Evolutionary conservation across 345 rosid species (phyloP), one percentile per base, ranked within the genome.

Genomic region (Gossypium herbaceum): DNA sequence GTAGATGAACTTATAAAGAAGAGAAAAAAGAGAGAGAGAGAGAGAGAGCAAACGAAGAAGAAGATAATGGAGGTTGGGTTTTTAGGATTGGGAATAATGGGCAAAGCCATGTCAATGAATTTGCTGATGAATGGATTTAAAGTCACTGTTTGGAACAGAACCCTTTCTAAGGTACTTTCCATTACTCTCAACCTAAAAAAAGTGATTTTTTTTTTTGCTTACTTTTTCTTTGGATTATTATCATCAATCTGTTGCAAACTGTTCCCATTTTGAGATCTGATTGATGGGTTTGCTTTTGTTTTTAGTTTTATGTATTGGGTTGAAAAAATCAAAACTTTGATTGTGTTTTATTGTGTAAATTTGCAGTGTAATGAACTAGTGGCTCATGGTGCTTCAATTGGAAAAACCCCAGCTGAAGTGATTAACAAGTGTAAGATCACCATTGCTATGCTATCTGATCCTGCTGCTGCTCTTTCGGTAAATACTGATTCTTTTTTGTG

Each of bases 71-170:
- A 94, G 75, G 86, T 94, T 9, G 98, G 98, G 44, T 91, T 94
- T 82, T 81, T 94, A 80, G 98, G 98, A n/a, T 54, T 94, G 73
- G 98, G 98, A 27, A 94, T 94, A 66, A 94, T 94, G 98, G 98
- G 98, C 48, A 92, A 90, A 78, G 98, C 94, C 86, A 94, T 94
- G 97, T 77, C 97, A 20, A 77, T 87, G 87, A 94, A 92, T 84
- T 84, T 94, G 84, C 81, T 92, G 68, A 87, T 80, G 19, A 81
- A 86, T 81, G 97, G 97, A 50, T 92, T 94, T 85, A 94, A 91
- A 60, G 98, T 94, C 27, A 92, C 95, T 61, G 97, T 94, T 16
- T 94, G 98, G 98, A 94, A 94, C 87, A 84, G 97, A 57, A 94
- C 97, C 34, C 91, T 90, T 60, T 88, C 98, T 22, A 92, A 92